phyloP scores from a whole-genome alignment of 139 green algal species.

The Limnomonas spitsbergensis region DNA sequence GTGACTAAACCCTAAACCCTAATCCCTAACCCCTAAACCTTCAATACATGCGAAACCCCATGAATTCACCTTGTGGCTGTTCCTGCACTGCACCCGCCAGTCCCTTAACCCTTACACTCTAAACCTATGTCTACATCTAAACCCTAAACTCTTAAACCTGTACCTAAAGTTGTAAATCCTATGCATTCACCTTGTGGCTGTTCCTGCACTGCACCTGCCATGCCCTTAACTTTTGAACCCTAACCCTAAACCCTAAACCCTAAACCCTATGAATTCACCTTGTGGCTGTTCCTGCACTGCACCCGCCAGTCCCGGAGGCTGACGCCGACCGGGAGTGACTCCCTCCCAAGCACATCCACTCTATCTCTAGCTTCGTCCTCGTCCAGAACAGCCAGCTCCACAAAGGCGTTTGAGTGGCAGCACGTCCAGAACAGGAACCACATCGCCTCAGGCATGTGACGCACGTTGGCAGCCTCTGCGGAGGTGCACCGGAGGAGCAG shows the following conservation, averaged over 20 bases:
- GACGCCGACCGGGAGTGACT: background rate
- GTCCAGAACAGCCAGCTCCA: background rate
- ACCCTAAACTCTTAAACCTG: too few relatives aligned
- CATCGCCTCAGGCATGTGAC: constrained; percentile 74
- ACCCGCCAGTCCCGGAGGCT: background rate
- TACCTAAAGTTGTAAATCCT: too few relatives aligned
- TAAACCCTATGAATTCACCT: too few relatives aligned
- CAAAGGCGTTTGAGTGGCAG: background rate
- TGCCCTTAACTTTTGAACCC: too few relatives aligned
- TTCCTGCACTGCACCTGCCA: too few relatives aligned
- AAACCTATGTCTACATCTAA: too few relatives aligned
- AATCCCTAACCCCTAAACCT: too few relatives aligned
- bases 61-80: background rate
- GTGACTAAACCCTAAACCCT: too few relatives aligned
- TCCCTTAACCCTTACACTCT: too few relatives aligned
- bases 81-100: too few relatives aligned
- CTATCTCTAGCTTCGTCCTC: background rate
- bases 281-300: background rate
- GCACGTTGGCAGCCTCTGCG: constrained; percentile 20
- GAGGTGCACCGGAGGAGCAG: background rate
- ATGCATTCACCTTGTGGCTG: background rate
- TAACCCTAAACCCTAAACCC: too few relatives aligned
- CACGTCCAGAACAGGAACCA: constrained; percentile 74
- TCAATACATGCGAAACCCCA: too few relatives aligned
- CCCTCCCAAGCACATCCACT: background rate